Base-by-base conservation (phyloP, 345 rosid species). In the Eucalyptus pumila region DNA sequence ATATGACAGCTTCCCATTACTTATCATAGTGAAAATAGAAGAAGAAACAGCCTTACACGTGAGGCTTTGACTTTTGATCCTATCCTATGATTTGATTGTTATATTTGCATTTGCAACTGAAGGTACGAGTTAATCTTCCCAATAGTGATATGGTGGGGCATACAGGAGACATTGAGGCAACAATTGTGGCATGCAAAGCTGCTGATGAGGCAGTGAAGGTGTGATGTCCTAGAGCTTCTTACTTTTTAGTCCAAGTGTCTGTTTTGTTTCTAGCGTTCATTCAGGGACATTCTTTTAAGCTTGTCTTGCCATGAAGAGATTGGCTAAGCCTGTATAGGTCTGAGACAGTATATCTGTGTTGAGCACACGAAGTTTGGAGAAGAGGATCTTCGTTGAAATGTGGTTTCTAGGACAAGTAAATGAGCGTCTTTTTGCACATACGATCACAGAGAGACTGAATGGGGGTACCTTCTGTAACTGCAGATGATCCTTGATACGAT, bases 111-210 rank as follows among this genome's bases (percentile, higher is more conserved):
- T 67, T 67, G 76, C 80, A 67, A 67, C 80, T 67, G 80, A 1
- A 97, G 99, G 95, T 97, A 48, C 95, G 98, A 86, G 99, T 97
- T 87, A 98, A 98, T 93, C 51, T 97, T 42, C 98, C 99, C 89
- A 98, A 98, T 90, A 87, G 97, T 62, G 99, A 98, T 94, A 98
- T 94, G 99, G 99, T 98, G 86, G 99, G 99, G 89, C 99, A 98
- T 65, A 97, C 99, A 1, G 99, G 99, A 91, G 97, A 98, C 62
- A 94, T 98, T 50, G 91, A 93, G 87, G 99, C 99, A 37, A 97
- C 97, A 1, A 89, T 93, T 51, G 94, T 94, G 51, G 98, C 95
- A 7, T 98, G 99, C 93, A 94, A 97, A 93, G 98, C 94, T 90
- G 97, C 99, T 76, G 99, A 98, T 91, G 94, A 88, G 7, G 97